Base-by-base conservation (phyloP, 1,139 yeast species). In the Scheffersomyces parashehatae region DNA sequence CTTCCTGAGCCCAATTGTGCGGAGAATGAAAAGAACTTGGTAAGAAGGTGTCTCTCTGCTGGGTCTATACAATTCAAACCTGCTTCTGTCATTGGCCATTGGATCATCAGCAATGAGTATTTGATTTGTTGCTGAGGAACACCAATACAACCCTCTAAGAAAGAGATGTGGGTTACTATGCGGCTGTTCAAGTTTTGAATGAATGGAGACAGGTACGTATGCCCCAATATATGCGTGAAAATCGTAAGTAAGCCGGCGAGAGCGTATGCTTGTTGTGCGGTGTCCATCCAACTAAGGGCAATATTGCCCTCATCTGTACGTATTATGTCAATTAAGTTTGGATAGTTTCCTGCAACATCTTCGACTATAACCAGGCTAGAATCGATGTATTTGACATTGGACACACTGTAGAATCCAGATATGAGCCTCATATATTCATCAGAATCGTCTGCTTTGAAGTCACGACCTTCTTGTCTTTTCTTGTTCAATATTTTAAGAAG, bases 41-140 rank as follows among this genome's bases (percentile, higher is more conserved):
- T 69, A 1, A 81, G 75, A 29, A 76, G 54, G 24, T 59, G 53
- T 53, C 78, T 71, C 41, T 83, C 80, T 5, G 65, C 64, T 28
- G 69, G 70, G 16, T 67, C 63, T 28, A 70, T 61, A 42, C 84
- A 78, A 50, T 79, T 79, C 44, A 75, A 51, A 0, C 89, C 91
- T 0, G 85, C 82, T 4, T 81, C 68, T 45, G 77, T 68, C 63
- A 83, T 77, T 3, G 89, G 85, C 77, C 86, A 79, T 55, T 84
- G 88, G 26, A 85, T 58, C 74, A 78, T 68, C 67, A 77, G 65
- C 13, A 70, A 54, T 8, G 69, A 60, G 46, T 64, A 62, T 37
- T 61, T 61, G 8, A 60, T 52, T n/a, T 51, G 51, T 32, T 54
- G 58, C 14, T 50, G 52, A 5, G 64, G 64, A 0, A 59, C 47